Conservation (phyloP, 2,329 filamentous ascomycete species). For the Zymoseptoria crescenta region DNA sequence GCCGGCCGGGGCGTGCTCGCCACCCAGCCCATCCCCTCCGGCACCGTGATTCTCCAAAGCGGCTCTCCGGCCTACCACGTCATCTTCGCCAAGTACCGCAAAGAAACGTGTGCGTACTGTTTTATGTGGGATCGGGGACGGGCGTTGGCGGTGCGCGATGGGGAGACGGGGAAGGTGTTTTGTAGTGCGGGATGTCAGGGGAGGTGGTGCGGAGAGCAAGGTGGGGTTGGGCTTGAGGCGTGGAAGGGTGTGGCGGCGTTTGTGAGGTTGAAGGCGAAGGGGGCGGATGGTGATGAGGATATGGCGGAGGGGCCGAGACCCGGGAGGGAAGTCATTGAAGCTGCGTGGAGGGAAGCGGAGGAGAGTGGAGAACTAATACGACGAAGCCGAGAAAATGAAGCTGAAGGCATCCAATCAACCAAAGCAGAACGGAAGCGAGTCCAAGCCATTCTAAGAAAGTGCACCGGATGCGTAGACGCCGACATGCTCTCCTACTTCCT, state of each 20-base stretch:
- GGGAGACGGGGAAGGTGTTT: constrained; percentile 36
- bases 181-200: constrained; percentile 33
- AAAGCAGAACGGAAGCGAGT: constrained; percentile 11
- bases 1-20: constrained; percentile 42
- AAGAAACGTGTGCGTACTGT: constrained; percentile 43
- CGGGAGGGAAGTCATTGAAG: constrained; percentile 13
- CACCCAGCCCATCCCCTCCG: constrained; percentile 26
- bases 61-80: constrained; percentile 34
- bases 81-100: constrained; percentile 39
- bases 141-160: constrained; percentile 33
- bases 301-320: constrained; percentile 11
- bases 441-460: constrained; percentile 7
- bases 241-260: constrained; percentile 24
- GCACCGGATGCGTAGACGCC: constrained; percentile 15
- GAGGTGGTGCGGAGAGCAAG: constrained; percentile 28
- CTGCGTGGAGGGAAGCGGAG: constrained; percentile 17
- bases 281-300: constrained; percentile 2
- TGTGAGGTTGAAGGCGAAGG: constrained; percentile 14
- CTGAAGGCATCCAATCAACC: background rate
- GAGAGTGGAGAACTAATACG: constrained; percentile 9
- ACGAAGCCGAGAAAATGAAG: background rate
- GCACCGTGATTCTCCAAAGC: constrained; percentile 32
- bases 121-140: constrained; percentile 40
- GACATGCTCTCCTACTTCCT: constrained; percentile 39
- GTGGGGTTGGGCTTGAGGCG: constrained; percentile 22